Conservation (phyloP, 768 basidiomycete species). For the Phanerochaete sordida region DNA sequence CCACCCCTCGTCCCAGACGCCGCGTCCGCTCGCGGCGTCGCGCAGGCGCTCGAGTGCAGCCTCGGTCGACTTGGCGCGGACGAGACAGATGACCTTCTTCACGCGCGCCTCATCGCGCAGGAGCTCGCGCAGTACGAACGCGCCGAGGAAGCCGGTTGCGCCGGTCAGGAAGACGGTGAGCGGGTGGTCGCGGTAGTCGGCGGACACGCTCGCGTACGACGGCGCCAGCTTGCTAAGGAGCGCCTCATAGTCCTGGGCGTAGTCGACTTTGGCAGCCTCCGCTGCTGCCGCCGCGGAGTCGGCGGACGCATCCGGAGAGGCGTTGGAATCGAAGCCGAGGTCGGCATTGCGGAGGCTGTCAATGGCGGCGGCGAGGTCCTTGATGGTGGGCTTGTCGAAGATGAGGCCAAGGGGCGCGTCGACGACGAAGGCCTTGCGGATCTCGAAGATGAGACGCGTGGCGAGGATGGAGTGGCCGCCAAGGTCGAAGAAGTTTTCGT, state of each 20-base stretch:
- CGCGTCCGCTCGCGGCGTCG: slow-evolving; percentile 71
- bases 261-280: slow-evolving; percentile 42
- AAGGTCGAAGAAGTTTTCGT: slow-evolving; percentile 97
- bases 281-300: background rate
- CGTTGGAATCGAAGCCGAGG: slow-evolving; percentile 56
- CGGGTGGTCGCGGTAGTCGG: slow-evolving; percentile 48
- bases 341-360: slow-evolving; percentile 76
- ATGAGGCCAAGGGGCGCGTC: slow-evolving; percentile 90
- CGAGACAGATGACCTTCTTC: slow-evolving; percentile 87
- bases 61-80: slow-evolving; percentile 64
- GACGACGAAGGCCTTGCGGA: slow-evolving; percentile 87
- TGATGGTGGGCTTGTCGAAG: slow-evolving; percentile 87
- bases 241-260: slow-evolving; percentile 72
- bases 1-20: slow-evolving; percentile 90
- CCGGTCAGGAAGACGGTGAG: slow-evolving; percentile 93
- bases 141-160: slow-evolving; percentile 95
- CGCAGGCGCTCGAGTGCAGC: slow-evolving; percentile 68
- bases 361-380: slow-evolving; percentile 69
- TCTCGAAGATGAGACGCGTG: slow-evolving; percentile 94
- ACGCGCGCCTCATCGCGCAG: slow-evolving; percentile 60
- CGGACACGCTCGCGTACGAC: slow-evolving; percentile 58
- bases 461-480: slow-evolving; percentile 99
- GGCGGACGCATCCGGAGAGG: background rate
- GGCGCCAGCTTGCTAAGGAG: slow-evolving; percentile 56
- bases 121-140: slow-evolving; percentile 83